Evolutionary conservation across 768 basidiomycete species (phyloP), one percentile per base, ranked within the genome.

Genomic region (Leccinum uliginosum): DNA sequence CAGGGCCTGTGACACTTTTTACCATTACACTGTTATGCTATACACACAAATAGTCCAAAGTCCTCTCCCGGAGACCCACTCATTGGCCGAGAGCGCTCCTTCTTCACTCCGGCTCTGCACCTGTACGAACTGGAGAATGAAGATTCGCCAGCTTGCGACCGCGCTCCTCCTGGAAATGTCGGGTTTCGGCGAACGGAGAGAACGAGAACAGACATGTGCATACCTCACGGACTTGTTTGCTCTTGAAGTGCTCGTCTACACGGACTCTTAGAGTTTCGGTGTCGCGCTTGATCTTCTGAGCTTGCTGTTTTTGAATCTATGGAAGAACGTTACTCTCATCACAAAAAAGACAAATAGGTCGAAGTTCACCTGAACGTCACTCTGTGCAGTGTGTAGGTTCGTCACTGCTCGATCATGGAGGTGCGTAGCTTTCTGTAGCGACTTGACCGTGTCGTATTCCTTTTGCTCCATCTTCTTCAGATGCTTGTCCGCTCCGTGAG

Each of bases 361-460:
- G 7, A 24, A 8, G 57, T 72, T 38, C 59, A 78, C 83, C 71
- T 80, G 71, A 19, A 78, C 68, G 27, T 78, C 74, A 35, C 76
- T 74, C 60, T 78, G 74, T 0, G 80, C 78, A 45, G 66, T 74
- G 53, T 73, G 72, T 23, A 77, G 65, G 49, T 75, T 65, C 15
- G 79, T 68, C 19, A 80, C 54, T 2, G 82, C 79, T 17, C 74
- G 63, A 23, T 86, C 79, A 58, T 84, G 83, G 19, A 74, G 67
- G 58, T 82, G 78, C 15, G 77, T 75, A 8, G 83, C 81, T 51
- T 82, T 76, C 66, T 81, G 79, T 49, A 84, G 68, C 23, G 76
- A 75, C 54, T 78, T 74, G n/a, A 79, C 74, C 5, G 76, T 71
- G 58, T 76, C 76, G 59, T 81, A 74, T 67, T 87, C 83, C 50